phyloP scores from a whole-genome alignment of 306 rosid species.

The Dalbergia cochinchinensis region DNA sequence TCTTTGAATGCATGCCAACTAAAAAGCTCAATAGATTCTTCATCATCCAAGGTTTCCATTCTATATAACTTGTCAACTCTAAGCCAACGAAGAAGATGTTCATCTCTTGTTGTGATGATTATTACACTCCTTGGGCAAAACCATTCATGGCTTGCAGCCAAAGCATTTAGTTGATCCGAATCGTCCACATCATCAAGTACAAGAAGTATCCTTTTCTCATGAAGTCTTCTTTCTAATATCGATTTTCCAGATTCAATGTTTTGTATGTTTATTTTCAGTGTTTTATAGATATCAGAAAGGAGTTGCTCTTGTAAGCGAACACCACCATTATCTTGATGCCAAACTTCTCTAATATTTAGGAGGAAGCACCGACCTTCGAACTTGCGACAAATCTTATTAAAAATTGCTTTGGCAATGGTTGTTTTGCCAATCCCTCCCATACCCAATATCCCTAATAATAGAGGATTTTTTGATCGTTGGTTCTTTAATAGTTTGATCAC shows the following conservation, averaged over 20 bases:
- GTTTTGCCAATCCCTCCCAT: constrained; percentile 3
- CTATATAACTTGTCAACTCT: background rate
- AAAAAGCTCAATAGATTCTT: constrained; percentile 40
- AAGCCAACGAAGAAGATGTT: background rate
- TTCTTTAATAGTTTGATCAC: background rate
- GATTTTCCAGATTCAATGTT: background rate
- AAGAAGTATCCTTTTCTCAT: constrained; percentile 8
- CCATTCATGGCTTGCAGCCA: constrained; percentile 35
- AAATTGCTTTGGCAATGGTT: background rate
- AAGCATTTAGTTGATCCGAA: constrained; percentile 19
- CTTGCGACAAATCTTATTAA: background rate
- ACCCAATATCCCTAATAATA: background rate
- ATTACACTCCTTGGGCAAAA: constrained; percentile 39
- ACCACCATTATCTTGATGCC: background rate
- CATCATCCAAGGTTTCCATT: constrained; percentile 5
- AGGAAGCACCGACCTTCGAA: constrained; percentile 27
- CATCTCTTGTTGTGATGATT: constrained; percentile 41
- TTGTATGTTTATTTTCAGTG: background rate
- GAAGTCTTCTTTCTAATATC: constrained; percentile 15
- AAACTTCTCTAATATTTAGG: background rate
- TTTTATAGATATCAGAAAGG: background rate
- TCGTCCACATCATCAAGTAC: constrained; percentile 42
- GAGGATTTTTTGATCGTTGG: background rate
- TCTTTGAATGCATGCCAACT: constrained; percentile 49
- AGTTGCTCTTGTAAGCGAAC: constrained; percentile 20